These are phyloP conservation scores for Pseudocercospora fijiensis DNA, from an alignment of 2,329 filamentous ascomycete species.

Conservation along the genomic window DNA sequence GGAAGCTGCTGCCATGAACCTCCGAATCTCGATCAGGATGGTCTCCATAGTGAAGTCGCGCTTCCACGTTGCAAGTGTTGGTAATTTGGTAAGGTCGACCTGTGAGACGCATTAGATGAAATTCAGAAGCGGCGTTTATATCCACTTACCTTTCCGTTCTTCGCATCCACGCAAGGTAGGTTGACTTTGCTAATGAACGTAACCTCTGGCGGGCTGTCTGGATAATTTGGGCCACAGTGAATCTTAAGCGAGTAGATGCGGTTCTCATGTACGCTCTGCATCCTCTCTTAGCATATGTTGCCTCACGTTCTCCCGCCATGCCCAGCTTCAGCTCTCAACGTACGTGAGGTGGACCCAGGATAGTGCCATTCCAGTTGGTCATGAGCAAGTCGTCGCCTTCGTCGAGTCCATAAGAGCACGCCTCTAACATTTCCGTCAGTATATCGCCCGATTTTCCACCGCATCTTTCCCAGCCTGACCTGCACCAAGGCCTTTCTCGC, in stretches of 20 bases:
- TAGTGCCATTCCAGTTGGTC: slow-evolving; percentile 98
- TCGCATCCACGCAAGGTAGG: slow-evolving; percentile 85
- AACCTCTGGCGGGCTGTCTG: slow-evolving; percentile 82
- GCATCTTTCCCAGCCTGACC: slow-evolving; percentile 51
- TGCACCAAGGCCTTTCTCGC: slow-evolving; percentile 93
- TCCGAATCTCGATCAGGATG: slow-evolving; percentile 76
- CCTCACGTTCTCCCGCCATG: neutral
- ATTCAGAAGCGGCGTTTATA: neutral
- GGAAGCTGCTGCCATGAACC: slow-evolving; percentile 86
- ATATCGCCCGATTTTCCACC: neutral
- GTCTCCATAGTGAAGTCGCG: slow-evolving; percentile 94
- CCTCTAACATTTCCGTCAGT: slow-evolving; percentile 59
- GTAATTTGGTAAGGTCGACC: slow-evolving; percentile 80
- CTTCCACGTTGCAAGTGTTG: slow-evolving; percentile 87
- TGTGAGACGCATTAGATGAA: slow-evolving; percentile 38
- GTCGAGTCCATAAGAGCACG: slow-evolving; percentile 93
- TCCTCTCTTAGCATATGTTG: slow-evolving; percentile 4
- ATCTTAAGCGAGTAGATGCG: slow-evolving; percentile 98
- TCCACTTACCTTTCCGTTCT: slow-evolving; percentile 65
- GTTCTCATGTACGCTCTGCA: slow-evolving; percentile 91
- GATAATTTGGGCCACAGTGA: slow-evolving; percentile 87
- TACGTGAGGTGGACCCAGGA: slow-evolving; percentile 93
- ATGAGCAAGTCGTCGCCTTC: slow-evolving; percentile 93
- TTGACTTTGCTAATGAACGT: slow-evolving; percentile 94
- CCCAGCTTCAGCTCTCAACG: slow-evolving; percentile 40